Conservation (phyloP, 2,329 filamentous ascomycete species). For the Trichoderma semiorbis region DNA sequence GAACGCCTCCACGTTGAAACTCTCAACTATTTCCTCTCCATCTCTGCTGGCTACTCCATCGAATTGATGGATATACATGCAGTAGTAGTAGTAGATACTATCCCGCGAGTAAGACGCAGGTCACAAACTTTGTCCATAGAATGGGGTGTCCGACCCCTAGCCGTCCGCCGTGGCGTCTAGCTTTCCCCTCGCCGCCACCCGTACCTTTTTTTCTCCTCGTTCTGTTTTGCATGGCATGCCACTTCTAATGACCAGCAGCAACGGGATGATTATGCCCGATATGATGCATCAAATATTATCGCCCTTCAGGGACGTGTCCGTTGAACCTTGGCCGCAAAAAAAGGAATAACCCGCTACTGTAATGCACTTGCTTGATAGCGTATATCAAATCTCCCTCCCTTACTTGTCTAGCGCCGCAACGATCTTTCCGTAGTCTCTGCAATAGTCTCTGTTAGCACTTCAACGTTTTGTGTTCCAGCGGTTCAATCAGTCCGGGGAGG, state of each 20-base stretch:
- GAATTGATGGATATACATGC: not conserved
- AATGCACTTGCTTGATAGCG: not conserved
- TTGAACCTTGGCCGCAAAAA: not conserved
- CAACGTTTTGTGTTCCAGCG: not conserved
- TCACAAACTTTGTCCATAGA: not conserved
- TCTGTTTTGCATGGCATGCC: not conserved
- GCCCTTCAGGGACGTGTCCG: not conserved
- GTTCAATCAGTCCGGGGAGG: not conserved
- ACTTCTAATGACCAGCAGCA: not conserved
- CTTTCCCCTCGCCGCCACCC: not conserved
- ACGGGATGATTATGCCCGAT: not conserved
- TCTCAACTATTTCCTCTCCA: not conserved
- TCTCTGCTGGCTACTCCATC: not conserved
- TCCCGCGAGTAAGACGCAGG: slow-evolving; percentile 2
- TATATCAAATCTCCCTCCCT: not conserved
- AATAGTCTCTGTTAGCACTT: not conserved
- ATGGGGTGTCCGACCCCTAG: not conserved
- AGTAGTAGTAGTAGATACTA: not conserved
- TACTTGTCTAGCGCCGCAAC: slow-evolving; percentile 1
- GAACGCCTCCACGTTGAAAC: not conserved
- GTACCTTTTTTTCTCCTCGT: slow-evolving; percentile 3
- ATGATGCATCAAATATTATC: not conserved
- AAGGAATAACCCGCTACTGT: not conserved
- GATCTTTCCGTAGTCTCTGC: not conserved
- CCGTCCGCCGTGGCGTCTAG: not conserved